Percentiles rank a stretch among this genome's conserved stretches.
phyloP scores from a whole-genome alignment of 2,329 filamentous ascomycete genomes.

The Gliomastix tumulicola region DNA sequence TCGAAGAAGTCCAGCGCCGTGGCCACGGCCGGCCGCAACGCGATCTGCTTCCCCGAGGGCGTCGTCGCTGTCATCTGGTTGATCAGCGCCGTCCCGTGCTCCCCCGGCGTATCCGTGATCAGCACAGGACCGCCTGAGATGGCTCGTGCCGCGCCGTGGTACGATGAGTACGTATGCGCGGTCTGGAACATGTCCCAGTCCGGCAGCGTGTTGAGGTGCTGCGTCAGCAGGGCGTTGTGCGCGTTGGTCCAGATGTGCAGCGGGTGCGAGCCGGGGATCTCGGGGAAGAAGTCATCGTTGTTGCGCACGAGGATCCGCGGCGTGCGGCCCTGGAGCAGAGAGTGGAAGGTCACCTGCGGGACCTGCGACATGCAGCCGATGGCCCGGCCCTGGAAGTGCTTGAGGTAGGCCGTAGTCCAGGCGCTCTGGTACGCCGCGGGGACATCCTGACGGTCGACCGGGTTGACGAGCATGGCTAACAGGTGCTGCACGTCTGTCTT shows the following conservation, averaged over 20 bases:
- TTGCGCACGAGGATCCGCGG: constrained; percentile 69
- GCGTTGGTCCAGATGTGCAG: constrained; percentile 90
- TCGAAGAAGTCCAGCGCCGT: background rate
- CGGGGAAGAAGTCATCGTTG: constrained; percentile 79
- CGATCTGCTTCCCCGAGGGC: background rate
- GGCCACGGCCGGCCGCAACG: background rate
- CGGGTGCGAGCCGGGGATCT: constrained; percentile 66
- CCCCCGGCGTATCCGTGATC: constrained; percentile 75
- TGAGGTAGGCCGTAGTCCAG: constrained; percentile 67
- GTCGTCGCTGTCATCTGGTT: constrained; percentile 47
- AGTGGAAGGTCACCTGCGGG: constrained; percentile 76
- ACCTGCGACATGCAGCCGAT: constrained; percentile 88
- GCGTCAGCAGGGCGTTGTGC: constrained; percentile 70
- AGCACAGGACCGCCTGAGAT: constrained; percentile 81
- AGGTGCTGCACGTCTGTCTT: constrained; percentile 87
- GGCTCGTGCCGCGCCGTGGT: constrained; percentile 77
- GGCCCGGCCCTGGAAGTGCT: constrained; percentile 63
- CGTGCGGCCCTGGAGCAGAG: too few species aligned
- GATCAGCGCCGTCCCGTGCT: constrained; percentile 66
- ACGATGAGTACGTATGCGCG: constrained; percentile 55
- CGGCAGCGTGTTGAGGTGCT: constrained; percentile 73
- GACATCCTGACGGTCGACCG: constrained; percentile 59
- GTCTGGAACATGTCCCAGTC: constrained; percentile 64
- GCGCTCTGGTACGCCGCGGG: constrained; percentile 70
- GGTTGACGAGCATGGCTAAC: constrained; percentile 62